phyloP scores from a whole-genome alignment of 768 basidiomycete species.

The Xanthoconium purpureum region DNA sequence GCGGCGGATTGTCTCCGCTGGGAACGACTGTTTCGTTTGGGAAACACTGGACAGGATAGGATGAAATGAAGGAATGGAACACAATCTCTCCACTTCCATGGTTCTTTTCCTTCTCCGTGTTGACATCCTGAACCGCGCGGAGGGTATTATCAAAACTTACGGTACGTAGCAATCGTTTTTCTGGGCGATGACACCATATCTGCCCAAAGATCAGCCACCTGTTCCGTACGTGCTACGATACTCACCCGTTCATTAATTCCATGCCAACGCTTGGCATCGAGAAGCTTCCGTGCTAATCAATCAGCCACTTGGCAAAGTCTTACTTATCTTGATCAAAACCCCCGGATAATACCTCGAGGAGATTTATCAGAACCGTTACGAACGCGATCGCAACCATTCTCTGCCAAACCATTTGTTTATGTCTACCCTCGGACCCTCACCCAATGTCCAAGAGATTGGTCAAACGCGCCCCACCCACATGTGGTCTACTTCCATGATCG shows the following conservation, averaged over 20 bases:
- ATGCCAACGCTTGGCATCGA: slow-evolving; percentile 4
- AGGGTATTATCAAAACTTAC: neutral
- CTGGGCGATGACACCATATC: neutral
- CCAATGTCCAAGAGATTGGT: neutral
- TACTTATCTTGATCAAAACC: slow-evolving; percentile 5
- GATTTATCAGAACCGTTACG: slow-evolving; percentile 8
- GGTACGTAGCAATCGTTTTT: neutral
- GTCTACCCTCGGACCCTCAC: neutral
- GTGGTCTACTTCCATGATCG: neutral
- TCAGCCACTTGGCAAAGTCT: slow-evolving; percentile 6
- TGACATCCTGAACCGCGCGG: neutral
- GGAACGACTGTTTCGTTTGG: slow-evolving; percentile 14
- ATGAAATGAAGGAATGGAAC: slow-evolving; percentile 5
- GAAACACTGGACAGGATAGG: slow-evolving; percentile 4
- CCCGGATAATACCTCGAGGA: slow-evolving; percentile 6
- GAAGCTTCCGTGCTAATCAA: slow-evolving; percentile 17
- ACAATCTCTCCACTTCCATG: neutral
- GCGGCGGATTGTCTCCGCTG: slow-evolving; percentile 9
- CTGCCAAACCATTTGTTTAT: neutral
- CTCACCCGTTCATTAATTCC: neutral
- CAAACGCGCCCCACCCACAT: neutral
- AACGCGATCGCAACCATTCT: neutral
- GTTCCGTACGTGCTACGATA: neutral
- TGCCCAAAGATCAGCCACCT: neutral
- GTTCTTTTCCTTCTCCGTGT: neutral